Conservation (phyloP, 148 eudicot genomes). For the Drosera capensis region DNA sequence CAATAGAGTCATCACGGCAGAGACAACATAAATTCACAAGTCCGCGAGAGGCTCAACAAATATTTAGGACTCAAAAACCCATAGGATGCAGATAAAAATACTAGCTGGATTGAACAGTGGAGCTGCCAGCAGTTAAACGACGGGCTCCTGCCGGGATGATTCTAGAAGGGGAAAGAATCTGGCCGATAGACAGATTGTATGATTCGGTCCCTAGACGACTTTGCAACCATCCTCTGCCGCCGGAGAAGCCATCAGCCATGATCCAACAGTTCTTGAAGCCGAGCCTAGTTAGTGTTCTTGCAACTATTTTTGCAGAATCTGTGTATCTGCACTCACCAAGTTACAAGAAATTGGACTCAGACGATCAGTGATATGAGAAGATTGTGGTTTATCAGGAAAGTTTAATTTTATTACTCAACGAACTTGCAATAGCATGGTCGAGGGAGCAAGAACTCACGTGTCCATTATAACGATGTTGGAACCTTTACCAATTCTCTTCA, state of each 20-base stretch:
- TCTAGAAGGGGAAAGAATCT: conserved; percentile 70
- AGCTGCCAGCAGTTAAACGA: conserved; percentile 40
- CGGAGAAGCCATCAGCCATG: conserved; percentile 79
- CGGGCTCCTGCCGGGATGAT: conserved; percentile 40
- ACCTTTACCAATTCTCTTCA: conserved; percentile 63
- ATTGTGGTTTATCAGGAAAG: neutral
- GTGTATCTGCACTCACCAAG: conserved; percentile 35
- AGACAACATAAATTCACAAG: too few species aligned
- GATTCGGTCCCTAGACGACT: conserved; percentile 78
- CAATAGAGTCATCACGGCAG: too few species aligned
- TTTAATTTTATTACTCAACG: neutral
- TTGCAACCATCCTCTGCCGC: conserved; percentile 78
- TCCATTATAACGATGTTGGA: conserved; percentile 83
- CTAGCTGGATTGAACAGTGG: conserved; percentile 28
- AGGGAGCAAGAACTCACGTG: conserved; percentile 43
- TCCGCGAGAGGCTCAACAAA: too few species aligned
- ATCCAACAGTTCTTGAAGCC: conserved; percentile 80
- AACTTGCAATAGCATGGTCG: neutral
- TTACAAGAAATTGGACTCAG: neutral
- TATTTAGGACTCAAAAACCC: too few species aligned
- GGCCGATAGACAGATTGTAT: conserved; percentile 42
- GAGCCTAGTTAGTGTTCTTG: conserved; percentile 49
- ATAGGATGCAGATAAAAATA: too few species aligned
- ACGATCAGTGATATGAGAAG: neutral
- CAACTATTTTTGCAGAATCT: conserved; percentile 72